Conservation (phyloP, 371 early-diverging fungal genomes). For the Apophysomyces trapeziformis region DNA sequence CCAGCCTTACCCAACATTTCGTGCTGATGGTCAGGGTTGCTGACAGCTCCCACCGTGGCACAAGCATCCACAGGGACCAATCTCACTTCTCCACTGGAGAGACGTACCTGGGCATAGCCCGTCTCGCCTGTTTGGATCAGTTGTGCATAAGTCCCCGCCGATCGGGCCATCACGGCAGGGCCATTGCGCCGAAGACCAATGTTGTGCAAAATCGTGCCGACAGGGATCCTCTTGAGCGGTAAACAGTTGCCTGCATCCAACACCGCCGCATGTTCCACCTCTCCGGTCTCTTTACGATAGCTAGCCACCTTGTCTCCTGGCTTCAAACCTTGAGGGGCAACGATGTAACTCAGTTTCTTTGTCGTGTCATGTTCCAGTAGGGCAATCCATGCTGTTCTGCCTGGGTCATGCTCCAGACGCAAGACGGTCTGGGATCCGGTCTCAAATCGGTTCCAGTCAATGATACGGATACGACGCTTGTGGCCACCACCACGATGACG, state of each 20-base stretch:
- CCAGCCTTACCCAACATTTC: conserved; percentile 93
- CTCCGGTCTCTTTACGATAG: conserved; percentile 28
- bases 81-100: conserved; percentile 90
- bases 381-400: conserved; percentile 92
- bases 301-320: conserved; percentile 64
- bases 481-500: conserved; percentile 96
- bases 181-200: conserved; percentile 84
- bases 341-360: conserved; percentile 82
- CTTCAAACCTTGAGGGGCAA: conserved; percentile 80
- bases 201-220: conserved; percentile 90
- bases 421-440: conserved; percentile 83
- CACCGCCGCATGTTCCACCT: conserved; percentile 50
- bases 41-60: conserved; percentile 93
- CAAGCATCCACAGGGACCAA: conserved; percentile 87
- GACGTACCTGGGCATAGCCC: conserved; percentile 87
- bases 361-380: conserved; percentile 80
- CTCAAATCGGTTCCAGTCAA: conserved; percentile 86
- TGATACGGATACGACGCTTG: conserved; percentile 84
- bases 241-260: conserved; percentile 92
- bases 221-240: conserved; percentile 89
- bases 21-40: conserved; percentile 92
- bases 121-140: conserved; percentile 79
- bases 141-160: conserved; percentile 93
- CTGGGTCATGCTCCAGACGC: conserved; percentile 95
- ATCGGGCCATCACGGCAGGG: conserved; percentile 82